These are phyloP conservation scores for Vitis hybrid DNA, from an alignment of 177 flowering plant species.

Conservation along the genomic window DNA sequence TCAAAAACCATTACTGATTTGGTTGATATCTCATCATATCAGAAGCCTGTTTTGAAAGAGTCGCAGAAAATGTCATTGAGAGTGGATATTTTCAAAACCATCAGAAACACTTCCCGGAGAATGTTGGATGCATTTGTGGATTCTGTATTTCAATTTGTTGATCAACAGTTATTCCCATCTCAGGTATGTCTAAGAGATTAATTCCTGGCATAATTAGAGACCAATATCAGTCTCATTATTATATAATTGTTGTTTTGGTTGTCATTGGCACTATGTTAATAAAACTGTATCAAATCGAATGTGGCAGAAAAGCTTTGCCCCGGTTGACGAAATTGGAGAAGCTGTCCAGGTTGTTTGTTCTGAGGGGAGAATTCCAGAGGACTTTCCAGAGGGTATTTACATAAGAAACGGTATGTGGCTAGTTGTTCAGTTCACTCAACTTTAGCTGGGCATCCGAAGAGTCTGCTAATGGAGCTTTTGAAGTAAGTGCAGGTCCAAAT, in stretches of 20 bases:
- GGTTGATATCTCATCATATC: too few species aligned
- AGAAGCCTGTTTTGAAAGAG: slow-evolving; percentile 3
- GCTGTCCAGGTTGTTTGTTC: slow-evolving; percentile 21
- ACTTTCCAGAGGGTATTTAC: slow-evolving; percentile 45
- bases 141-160: slow-evolving; percentile 34
- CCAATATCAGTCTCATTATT: too few species aligned
- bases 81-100: slow-evolving; percentile 2
- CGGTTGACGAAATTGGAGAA: slow-evolving; percentile 10
- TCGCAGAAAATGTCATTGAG: not conserved
- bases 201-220: too few species aligned
- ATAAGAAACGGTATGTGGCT: slow-evolving; percentile 43
- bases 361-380: slow-evolving; percentile 33
- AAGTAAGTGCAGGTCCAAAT: slow-evolving; percentile 45
- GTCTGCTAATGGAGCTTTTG: not conserved
- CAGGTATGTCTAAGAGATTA: slow-evolving; percentile 30
- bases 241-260: too few species aligned
- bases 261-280: too few species aligned
- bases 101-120: slow-evolving; percentile 24
- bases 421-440: too few species aligned
- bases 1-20: too few species aligned
- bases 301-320: slow-evolving; percentile 44
- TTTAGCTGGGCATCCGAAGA: too few species aligned
- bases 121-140: slow-evolving; percentile 44
- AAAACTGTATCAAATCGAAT: too few species aligned
- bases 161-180: slow-evolving; percentile 43